Conservation (phyloP, 2,329 filamentous ascomycete species). For the Botrytis galanthina region DNA sequence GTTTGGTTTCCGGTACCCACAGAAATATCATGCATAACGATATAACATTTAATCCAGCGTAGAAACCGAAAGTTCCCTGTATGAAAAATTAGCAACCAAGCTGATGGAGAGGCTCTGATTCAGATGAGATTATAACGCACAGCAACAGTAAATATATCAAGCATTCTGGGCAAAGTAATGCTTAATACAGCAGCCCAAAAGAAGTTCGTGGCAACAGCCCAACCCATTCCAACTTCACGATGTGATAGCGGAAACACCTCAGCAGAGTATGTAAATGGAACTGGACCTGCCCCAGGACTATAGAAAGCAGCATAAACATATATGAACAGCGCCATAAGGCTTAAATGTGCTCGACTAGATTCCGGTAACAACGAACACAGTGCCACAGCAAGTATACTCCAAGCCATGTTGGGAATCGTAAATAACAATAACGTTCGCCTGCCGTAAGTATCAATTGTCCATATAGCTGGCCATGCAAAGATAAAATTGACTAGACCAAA, state of each 20-base stretch:
- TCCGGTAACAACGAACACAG: slow-evolving; percentile 53
- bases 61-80: slow-evolving; percentile 50
- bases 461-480: slow-evolving; percentile 50
- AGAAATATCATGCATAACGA: slow-evolving; percentile 57
- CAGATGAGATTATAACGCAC: neutral
- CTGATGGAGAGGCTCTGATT: neutral
- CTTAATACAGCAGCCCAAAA: slow-evolving; percentile 60
- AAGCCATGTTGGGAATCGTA: slow-evolving; percentile 66
- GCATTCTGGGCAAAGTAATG: slow-evolving; percentile 45
- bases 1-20: slow-evolving; percentile 59
- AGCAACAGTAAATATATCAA: slow-evolving; percentile 21
- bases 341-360: slow-evolving; percentile 46
- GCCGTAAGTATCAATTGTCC: slow-evolving; percentile 64
- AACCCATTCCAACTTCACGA: slow-evolving; percentile 62
- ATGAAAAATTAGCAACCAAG: slow-evolving; percentile 20
- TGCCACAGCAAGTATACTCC: slow-evolving; percentile 60
- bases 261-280: slow-evolving; percentile 60
- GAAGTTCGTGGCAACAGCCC: slow-evolving; percentile 59
- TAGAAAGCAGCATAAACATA: slow-evolving; percentile 68
- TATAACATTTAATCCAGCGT: slow-evolving; percentile 54
- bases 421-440: slow-evolving; percentile 60
- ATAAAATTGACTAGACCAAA: slow-evolving; percentile 50
- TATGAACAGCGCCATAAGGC: slow-evolving; percentile 59
- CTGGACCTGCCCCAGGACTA: slow-evolving; percentile 62
- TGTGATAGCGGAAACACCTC: slow-evolving; percentile 65